Evolutionary conservation across 345 rosid species (phyloP), one percentile per base, ranked within the genome.

Genomic region (Combretum micranthum): DNA sequence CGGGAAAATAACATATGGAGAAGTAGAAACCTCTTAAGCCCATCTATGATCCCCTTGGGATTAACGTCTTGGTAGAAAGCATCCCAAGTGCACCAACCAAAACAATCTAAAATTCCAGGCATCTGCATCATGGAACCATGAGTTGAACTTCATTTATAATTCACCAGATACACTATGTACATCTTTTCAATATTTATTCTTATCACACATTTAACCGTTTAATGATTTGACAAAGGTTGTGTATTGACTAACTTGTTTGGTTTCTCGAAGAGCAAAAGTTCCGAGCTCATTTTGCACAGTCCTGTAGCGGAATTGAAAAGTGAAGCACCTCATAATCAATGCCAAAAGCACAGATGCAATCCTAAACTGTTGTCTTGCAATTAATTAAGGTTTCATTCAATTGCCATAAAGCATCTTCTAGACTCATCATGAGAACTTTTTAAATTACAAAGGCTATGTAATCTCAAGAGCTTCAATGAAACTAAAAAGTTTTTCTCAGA

Each of bases 11-110:
- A 42, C 55, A 37, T 9, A 64, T 11, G 22, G 7, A 20, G 25
- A 20, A 48, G 39, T 15, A 47, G 50, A 60, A n/a, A 76, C 87
- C 84, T 79, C 66, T 51, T 66, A 8, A 77, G 70, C 21, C 87
- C 85, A 20, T 77, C 77, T 69, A 52, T 75, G 44, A 83, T 79
- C 67, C 84, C 84, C 62, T 71, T 53, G 52, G 83, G 83, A 71
- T 77, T 74, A 51, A 79, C 85, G 19, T 62, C 61, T 2, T 64
- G 68, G 69, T 77, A 83, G 52, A 83, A 83, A 18, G 88, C 85
- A 77, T 79, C 79, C 88, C 83, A 83, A 20, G 83, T 79, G 74
- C 84, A 79, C 88, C 84, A 77, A 22, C 88, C 79, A 43, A 83
- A 83, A 67, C 79, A 77, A 64, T 79, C 83, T 22, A 77, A 47